Percentiles rank a stretch among this genome's conserved stretches.
phyloP scores from a whole-genome alignment of 2,329 filamentous ascomycete species.

The Chrysoporthe puriensis region DNA sequence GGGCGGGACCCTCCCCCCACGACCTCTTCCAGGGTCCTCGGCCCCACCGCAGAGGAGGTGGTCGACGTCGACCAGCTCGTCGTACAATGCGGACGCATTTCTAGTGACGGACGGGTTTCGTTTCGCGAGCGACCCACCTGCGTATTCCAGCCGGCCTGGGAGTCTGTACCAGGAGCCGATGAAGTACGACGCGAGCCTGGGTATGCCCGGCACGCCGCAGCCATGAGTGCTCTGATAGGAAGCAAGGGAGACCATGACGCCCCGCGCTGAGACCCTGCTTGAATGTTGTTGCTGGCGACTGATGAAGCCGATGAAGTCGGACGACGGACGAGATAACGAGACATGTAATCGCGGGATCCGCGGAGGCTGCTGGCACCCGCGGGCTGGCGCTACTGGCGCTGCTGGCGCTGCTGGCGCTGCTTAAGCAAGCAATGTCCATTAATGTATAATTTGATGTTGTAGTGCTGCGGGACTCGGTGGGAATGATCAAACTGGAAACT shows the following conservation, averaged over 20 bases:
- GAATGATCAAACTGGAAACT: not conserved
- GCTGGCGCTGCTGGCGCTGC: constrained; percentile 1
- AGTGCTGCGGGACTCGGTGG: not conserved
- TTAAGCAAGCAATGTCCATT: not conserved
- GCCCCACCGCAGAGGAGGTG: constrained; percentile 21
- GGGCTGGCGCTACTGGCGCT: not conserved
- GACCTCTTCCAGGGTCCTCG: constrained; percentile 8
- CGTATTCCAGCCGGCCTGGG: constrained; percentile 20
- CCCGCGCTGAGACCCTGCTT: not conserved
- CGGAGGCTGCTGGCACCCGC: not conserved
- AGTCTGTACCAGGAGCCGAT: constrained; percentile 28
- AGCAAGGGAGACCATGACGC: not conserved
- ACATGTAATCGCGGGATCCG: not conserved
- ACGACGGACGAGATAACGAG: not conserved
- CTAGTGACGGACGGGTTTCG: constrained; percentile 26
- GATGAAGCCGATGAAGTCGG: not conserved
- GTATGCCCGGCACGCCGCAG: constrained; percentile 14
- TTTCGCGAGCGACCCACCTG: constrained; percentile 4
- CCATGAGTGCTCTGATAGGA: constrained; percentile 3
- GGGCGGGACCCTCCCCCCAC: constrained; percentile 13
- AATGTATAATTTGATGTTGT: not conserved
- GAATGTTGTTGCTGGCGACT: not conserved
- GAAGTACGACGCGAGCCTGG: constrained; percentile 25
- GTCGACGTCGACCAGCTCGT: constrained; percentile 30
- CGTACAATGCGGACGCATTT: constrained; percentile 23